Evolutionary conservation across 352 stramenopile genomes (phyloP), one percentile per base, ranked within the genome.

Genomic region (Phytopythium mirpurense): DNA sequence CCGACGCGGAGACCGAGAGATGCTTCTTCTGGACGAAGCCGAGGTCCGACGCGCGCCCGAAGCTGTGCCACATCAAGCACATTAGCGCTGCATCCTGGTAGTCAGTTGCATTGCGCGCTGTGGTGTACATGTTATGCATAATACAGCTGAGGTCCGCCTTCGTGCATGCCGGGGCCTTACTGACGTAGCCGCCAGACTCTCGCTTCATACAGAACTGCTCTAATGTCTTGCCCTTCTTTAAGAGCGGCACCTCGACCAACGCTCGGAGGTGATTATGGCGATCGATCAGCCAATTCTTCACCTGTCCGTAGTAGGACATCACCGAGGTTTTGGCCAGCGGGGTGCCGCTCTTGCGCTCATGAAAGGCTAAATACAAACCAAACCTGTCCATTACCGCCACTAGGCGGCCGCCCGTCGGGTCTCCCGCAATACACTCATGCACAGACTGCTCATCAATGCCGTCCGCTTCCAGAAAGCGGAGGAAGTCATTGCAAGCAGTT

Each of bases 61-160:
- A 60, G 5, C 48, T 21, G 21, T 60, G 63, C 55, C 55, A 62
- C 44, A 65, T 53, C 0, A 65, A 11, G 0, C 53, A 53, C 11
- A 65, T 23, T 6, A 63, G 19, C 3, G 48, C 53, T 6, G 60
- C 56, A 19, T 72, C 60, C 37, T 72, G 56, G n/a, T 72, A 63
- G 21, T 65, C 48, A 1, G 44, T 48, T 5, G 27, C 7, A 1
- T 19, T 55, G 11, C 18, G 21, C 1, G 54, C 40, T 16, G 53
- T 24, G 12, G 27, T 29, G 18, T 36, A 51, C 8, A 26, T 1
- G 23, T 27, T 19, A 40, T 51, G 9, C 26, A 50, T 50, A 36
- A 34, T 50, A 36, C 26, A 23, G 2, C 6, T n/a, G 0, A 50
- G 14, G 4, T 50, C 43, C 1, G 5, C 1, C 37, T 36, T 50